Percentiles rank a stretch among this genome's conserved stretches.
Conservation (phyloP, 345 rosid genomes). For the Eucalyptus marginata region DNA sequence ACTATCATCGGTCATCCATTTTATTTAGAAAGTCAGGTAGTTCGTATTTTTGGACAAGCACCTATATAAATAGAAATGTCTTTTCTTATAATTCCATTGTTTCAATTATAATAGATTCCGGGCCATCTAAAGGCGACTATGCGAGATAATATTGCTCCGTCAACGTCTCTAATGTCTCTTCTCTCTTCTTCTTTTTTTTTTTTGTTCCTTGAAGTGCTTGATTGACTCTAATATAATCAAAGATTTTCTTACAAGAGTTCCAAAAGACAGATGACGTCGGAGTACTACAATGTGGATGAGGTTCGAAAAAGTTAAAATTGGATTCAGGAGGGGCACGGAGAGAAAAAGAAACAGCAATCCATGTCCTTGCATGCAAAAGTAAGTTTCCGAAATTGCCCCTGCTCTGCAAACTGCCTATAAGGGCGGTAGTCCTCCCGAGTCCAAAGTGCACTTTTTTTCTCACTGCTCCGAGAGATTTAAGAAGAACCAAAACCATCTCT, state of each 20-base stretch:
- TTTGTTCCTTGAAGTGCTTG: neutral
- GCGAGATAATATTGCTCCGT: neutral
- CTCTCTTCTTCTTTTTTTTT: fast-evolving
- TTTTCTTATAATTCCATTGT: fast-evolving
- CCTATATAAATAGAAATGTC: too few species aligned
- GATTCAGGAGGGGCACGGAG: neutral
- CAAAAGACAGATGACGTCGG: neutral
- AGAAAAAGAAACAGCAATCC: neutral
- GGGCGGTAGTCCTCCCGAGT: neutral
- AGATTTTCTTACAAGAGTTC: neutral
- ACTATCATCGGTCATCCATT: fast-evolving
- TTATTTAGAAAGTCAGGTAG: neutral
- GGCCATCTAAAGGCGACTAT: fast-evolving
- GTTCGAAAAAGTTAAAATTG: neutral
- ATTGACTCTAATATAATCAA: neutral
- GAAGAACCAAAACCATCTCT: neutral
- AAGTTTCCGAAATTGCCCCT: neutral
- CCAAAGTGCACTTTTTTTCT: neutral
- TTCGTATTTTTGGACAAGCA: neutral
- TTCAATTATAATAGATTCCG: neutral
- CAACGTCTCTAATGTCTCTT: neutral
- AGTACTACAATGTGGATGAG: neutral
- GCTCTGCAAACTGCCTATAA: neutral
- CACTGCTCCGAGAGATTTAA: neutral
- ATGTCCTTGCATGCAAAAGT: neutral